Conservation (phyloP, 345 rosid genomes). For the Ricinus communis region DNA sequence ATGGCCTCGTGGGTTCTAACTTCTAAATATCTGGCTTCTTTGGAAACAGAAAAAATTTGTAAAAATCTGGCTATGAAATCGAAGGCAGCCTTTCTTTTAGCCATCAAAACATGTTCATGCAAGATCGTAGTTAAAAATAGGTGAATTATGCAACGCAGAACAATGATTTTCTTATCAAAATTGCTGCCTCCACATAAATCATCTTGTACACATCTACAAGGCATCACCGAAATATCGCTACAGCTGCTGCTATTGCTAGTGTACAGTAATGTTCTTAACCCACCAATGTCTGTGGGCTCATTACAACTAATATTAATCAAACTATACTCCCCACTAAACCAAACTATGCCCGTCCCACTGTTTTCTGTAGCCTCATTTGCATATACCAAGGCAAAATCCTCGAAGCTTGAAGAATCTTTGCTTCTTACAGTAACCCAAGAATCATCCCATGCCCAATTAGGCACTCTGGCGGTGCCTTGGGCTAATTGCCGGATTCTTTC, state of each 20-base stretch:
- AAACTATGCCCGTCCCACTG: neutral
- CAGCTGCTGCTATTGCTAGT: neutral
- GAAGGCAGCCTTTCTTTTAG: neutral
- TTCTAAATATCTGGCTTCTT: no score
- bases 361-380: neutral
- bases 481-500: constrained; percentile 41
- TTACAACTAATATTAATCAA: neutral
- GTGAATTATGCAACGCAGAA: neutral
- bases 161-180: neutral
- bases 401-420: constrained; percentile 3
- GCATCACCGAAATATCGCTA: neutral
- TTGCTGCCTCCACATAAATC: neutral
- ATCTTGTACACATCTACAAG: neutral
- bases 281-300: neutral
- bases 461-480: constrained; percentile 2
- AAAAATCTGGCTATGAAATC: no score
- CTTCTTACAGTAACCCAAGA: constrained; percentile 52
- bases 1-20: no score
- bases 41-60: no score
- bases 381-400: neutral
- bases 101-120: no score
- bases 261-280: constrained; percentile 1
- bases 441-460: constrained; percentile 40
- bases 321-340: constrained; percentile 13
- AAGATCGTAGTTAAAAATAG: no score